Percentiles rank a stretch among this genome's conserved stretches.
phyloP scores from a whole-genome alignment of 768 basidiomycete species.

The Xanthoconium stramineum region DNA sequence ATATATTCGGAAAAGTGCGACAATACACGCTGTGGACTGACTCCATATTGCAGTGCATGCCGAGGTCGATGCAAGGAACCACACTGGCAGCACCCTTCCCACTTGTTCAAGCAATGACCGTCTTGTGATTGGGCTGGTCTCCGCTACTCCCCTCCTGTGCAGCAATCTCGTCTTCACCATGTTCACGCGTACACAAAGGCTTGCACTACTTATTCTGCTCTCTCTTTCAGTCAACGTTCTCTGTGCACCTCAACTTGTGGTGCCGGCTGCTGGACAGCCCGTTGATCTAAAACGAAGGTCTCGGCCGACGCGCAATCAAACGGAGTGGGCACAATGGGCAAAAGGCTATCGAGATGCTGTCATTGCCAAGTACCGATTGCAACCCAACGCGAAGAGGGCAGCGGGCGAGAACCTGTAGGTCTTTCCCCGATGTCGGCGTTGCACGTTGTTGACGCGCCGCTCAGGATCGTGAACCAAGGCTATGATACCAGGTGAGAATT shows the following conservation, averaged over 20 bases:
- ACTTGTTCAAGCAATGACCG: neutral
- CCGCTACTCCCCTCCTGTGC: neutral
- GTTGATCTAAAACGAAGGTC: slow-evolving; percentile 18
- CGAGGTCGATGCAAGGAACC: neutral
- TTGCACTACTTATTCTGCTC: slow-evolving; percentile 12
- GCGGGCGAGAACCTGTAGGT: slow-evolving; percentile 48
- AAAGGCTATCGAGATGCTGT: slow-evolving; percentile 42
- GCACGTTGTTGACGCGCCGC: neutral
- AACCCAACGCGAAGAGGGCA: slow-evolving; percentile 34
- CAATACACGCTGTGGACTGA: neutral
- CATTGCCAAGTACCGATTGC: slow-evolving; percentile 45
- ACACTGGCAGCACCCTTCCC: neutral
- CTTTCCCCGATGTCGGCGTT: neutral
- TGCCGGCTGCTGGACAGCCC: slow-evolving; percentile 19
- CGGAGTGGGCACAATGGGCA: slow-evolving; percentile 37
- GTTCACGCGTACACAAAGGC: neutral
- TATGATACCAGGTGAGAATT: slow-evolving; percentile 53
- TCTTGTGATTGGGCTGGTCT: slow-evolving; percentile 9
- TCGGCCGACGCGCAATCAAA: slow-evolving; percentile 11
- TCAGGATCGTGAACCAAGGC: slow-evolving; percentile 61
- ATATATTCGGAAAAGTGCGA: no score
- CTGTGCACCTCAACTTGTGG: slow-evolving; percentile 6
- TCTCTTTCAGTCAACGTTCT: slow-evolving; percentile 10
- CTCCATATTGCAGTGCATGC: neutral
- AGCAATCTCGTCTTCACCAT: slow-evolving; percentile 6